Evolutionary conservation across 441 rosid species (phyloP).

Genomic region (Macaranga tanarius): DNA sequence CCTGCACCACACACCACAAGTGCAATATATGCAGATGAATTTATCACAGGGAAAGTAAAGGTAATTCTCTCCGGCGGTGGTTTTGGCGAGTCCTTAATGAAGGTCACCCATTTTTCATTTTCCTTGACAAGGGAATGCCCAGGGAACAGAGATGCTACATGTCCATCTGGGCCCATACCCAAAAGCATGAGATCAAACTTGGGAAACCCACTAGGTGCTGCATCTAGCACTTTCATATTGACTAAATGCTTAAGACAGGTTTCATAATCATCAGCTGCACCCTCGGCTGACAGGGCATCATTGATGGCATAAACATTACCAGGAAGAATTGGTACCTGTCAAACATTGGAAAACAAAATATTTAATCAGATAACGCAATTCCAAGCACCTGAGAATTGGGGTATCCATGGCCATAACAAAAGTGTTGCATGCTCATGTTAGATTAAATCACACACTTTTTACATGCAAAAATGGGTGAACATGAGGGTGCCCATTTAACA

Average conservation of each 20-base stretch:
- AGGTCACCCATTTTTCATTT: slow-evolving; percentile 69
- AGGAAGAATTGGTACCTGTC: slow-evolving; percentile 60
- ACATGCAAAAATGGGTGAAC: too few relatives aligned
- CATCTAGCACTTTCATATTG: slow-evolving; percentile 31
- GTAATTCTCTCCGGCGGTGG: slow-evolving; percentile 85
- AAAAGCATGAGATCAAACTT: slow-evolving; percentile 81
- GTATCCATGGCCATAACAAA: background rate
- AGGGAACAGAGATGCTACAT: slow-evolving; percentile 80
- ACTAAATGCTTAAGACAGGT: slow-evolving; percentile 62
- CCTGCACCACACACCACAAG: slow-evolving; percentile 69
- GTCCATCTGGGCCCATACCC: slow-evolving; percentile 94
- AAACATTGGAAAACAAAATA: background rate
- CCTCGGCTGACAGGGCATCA: slow-evolving; percentile 67
- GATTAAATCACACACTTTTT: background rate
- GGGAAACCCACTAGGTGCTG: slow-evolving; percentile 52
- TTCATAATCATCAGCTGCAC: slow-evolving; percentile 84
- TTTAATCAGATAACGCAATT: background rate
- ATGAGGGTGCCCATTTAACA: background rate
- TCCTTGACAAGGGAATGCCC: slow-evolving; percentile 67
- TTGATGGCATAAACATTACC: slow-evolving; percentile 78
- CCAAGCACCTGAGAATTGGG: background rate
- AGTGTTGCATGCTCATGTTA: background rate
- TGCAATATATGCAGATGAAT: slow-evolving; percentile 66
- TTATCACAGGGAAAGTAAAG: slow-evolving; percentile 78
- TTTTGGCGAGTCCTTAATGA: slow-evolving; percentile 78